phyloP scores from a whole-genome alignment of 2,329 filamentous ascomycete species.

The Myriangium duriaei region DNA sequence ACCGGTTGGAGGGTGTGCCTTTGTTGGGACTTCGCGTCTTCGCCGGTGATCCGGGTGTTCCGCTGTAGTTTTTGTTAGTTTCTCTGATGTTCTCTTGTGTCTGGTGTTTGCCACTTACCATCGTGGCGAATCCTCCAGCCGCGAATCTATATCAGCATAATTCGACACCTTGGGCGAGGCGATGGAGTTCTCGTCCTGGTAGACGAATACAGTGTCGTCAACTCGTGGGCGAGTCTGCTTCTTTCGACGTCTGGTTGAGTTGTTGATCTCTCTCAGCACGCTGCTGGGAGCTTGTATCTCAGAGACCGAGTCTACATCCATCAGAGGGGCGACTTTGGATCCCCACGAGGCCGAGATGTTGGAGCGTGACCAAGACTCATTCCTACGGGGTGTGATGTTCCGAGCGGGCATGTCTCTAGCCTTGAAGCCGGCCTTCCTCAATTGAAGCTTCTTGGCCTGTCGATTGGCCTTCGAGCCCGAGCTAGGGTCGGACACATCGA shows the following conservation, averaged over 20 bases:
- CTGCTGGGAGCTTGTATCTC: conserved; percentile 9
- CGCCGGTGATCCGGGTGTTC: conserved; percentile 10
- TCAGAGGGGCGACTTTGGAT: conserved; percentile 8
- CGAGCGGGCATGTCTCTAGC: conserved; percentile 18
- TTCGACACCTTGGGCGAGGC: conserved; percentile 3
- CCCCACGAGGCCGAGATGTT: conserved; percentile 10
- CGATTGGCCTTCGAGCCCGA: conserved; percentile 1
- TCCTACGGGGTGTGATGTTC: conserved; percentile 22
- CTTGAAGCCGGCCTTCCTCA: conserved; percentile 25
- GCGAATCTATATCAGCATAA: conserved; percentile 9
- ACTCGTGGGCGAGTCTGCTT: conserved; percentile 13
- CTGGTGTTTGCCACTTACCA: conserved; percentile 12
- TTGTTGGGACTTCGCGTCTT: conserved; percentile 10
- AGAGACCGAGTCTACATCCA: conserved; percentile 14
- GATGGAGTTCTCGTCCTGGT: conserved; percentile 20
- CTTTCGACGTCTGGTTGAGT: conserved; percentile 13
- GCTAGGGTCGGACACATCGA: conserved; percentile 2
- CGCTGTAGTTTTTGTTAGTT: conserved; percentile 9
- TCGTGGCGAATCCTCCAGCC: conserved; percentile 7
- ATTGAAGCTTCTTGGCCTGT: conserved; percentile 18
- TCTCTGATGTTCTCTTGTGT: conserved; percentile 13
- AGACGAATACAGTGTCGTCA: conserved; percentile 13
- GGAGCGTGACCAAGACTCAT: conserved; percentile 16
- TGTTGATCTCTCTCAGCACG: conserved; percentile 14
- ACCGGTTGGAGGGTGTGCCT: conserved; percentile 14